Evolutionary conservation across 2,329 filamentous ascomycete species (phyloP), one percentile per base, ranked within the genome.

Genomic region (Botryotinia calthae): DNA sequence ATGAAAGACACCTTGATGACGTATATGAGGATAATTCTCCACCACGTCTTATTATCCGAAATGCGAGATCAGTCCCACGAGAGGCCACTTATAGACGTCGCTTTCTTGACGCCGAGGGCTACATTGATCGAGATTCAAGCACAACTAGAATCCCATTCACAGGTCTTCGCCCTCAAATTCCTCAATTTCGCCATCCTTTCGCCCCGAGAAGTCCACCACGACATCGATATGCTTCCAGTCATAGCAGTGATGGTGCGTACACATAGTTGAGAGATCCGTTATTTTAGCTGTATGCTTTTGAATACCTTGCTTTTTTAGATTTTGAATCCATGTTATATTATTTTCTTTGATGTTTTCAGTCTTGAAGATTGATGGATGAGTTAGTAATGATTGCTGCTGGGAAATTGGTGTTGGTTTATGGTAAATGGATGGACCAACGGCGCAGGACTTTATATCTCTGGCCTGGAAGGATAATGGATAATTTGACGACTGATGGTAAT

Each of bases 151-250:
- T 68, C 8, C 40, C 37, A 72, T 68, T 51, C 67, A 72, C 63
- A 68, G 70, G 70, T 42, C 40, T 22, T 59, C 70, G 70, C 44
- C 70, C 70, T 59, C 70, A 72, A 44, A 68, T 72, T 25, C 42
- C 51, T 20, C 34, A 25, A 44, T 37, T 56, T 54, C 37, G 37
- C 34, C 44, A 59, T 71, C 67, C 67, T 3, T 73, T 71, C 62
- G 44, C 31, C 2, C 40, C 51, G 31, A 67, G 70, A 72, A 48
- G 31, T 28, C 63, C 63, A 59, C 63, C 71, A 34, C 71, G 44
- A 37, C 40, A 44, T 54, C 72, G 51, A 42, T 73, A 73, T 67
- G 10, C 51, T 63, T 46, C 63, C 56, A 71, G 63, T 37, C 67
- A 71, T 51, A 63, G 65, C 42, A 62, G 61, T 54, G 59, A 44